phyloP scores from a whole-genome alignment of 2,329 filamentous ascomycete species.

The Rutstroemia sp. region DNA sequence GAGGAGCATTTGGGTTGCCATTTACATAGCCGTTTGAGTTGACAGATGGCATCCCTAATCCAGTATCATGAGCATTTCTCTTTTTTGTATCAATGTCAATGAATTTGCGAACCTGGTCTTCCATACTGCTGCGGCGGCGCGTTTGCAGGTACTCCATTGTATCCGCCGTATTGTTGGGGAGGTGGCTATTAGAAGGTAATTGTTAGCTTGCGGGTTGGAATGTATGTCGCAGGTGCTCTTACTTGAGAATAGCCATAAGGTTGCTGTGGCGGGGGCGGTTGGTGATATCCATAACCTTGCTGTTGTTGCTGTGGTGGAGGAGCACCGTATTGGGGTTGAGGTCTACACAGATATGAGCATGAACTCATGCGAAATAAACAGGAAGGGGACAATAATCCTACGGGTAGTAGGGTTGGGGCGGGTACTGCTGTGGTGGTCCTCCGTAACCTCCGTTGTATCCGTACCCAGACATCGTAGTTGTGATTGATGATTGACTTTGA shows the following conservation, averaged over 20 bases:
- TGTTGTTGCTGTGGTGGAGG: conserved; percentile 28
- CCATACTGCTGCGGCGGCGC: conserved; percentile 39
- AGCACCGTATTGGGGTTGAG: conserved; percentile 20
- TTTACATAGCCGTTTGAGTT: conserved; percentile 48
- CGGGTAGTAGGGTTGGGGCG: conserved; percentile 39
- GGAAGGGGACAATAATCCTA: conserved; percentile 28
- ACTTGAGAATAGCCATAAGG: conserved; percentile 28
- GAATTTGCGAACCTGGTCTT: conserved; percentile 40
- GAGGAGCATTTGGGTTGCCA: conserved; percentile 51
- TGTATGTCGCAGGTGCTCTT: conserved; percentile 3
- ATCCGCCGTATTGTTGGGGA: conserved; percentile 41
- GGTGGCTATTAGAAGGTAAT: conserved; percentile 27
- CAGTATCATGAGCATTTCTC: conserved; percentile 1
- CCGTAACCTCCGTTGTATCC: conserved; percentile 42
- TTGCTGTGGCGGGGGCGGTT: conserved; percentile 40
- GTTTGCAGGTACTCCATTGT: conserved; percentile 28
- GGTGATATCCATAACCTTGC: conserved; percentile 40
- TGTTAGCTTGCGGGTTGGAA: not conserved
- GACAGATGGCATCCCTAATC: conserved; percentile 33
- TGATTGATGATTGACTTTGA: not conserved
- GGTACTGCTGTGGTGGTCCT: conserved; percentile 32
- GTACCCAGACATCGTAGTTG: conserved; percentile 52
- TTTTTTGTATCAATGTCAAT: not conserved
- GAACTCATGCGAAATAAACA: not conserved
- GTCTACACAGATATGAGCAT: conserved; percentile 13